A percentile compares a stretch with the other conserved stretches of the same genome.
phyloP scores from a whole-genome alignment of 1,139 yeast genomes.

The Hanseniaspora sp. region DNA sequence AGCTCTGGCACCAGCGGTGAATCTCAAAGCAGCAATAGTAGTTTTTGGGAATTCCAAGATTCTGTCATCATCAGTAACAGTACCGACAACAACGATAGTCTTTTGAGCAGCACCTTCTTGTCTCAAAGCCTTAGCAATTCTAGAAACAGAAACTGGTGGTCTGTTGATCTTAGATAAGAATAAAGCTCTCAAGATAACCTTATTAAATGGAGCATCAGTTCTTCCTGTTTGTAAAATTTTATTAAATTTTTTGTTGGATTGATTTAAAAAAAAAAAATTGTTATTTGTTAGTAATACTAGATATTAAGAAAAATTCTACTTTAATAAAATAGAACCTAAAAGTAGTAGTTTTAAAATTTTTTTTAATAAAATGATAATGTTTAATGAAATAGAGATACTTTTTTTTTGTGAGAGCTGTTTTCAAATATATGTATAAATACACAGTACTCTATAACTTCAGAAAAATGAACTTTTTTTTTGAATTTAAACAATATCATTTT shows the following conservation, averaged over 20 bases:
- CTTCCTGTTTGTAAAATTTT: constrained; percentile 48
- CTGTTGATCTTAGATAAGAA: constrained; percentile 98
- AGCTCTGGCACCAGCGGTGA: constrained; percentile 98
- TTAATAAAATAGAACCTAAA: neutral
- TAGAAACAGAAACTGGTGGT: constrained; percentile 96
- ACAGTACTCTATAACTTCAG: constrained; percentile 8
- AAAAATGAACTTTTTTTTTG: constrained; percentile 4
- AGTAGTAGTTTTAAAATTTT: neutral
- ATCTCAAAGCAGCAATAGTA: constrained; percentile 97
- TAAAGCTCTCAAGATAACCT: constrained; percentile 84
- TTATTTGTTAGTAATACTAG: constrained; percentile 14
- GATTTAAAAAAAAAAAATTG: constrained; percentile 30
- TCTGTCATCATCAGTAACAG: constrained; percentile 97
- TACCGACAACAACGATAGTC: constrained; percentile 97
- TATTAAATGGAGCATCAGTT: constrained; percentile 98
- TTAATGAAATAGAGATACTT: neutral
- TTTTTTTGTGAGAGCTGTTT: neutral
- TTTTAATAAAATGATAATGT: neutral
- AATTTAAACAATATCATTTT: constrained; percentile 7
- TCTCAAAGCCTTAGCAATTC: constrained; percentile 72
- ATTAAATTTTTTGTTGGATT: too few species aligned
- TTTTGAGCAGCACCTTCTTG: constrained; percentile 80
- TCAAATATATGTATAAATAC: constrained; percentile 15
- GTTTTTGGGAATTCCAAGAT: constrained; percentile 88
- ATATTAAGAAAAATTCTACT: neutral